Evolutionary conservation across 83 land plant genomes (phyloP).

Genomic region (Picea abies): DNA sequence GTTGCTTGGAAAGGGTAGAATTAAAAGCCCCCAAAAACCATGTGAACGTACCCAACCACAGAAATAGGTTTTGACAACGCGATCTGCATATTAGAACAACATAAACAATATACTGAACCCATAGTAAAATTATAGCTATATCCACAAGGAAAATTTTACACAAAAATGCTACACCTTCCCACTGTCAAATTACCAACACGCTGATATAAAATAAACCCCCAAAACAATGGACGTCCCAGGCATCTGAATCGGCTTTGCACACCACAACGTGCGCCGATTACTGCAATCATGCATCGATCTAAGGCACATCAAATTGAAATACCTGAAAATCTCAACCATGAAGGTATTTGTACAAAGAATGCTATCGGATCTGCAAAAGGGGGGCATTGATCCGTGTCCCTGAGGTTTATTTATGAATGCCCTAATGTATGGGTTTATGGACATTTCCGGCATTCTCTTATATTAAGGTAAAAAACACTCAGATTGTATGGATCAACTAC

Average conservation of each 20-base stretch:
- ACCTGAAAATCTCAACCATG: neutral
- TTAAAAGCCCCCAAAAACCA: too few relatives aligned
- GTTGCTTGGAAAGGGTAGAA: too few relatives aligned
- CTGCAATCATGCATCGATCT: neutral
- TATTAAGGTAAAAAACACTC: neutral
- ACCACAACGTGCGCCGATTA: neutral
- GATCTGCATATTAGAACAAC: too few relatives aligned
- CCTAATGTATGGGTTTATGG: constrained; percentile 1
- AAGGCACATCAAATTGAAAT: neutral
- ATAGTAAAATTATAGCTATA: too few relatives aligned
- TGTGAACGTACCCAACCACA: too few relatives aligned
- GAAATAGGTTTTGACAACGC: too few relatives aligned
- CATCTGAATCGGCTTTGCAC: neutral
- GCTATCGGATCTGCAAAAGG: neutral
- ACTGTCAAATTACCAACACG: neutral
- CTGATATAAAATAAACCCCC: neutral
- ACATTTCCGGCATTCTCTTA: neutral
- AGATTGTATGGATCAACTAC: too few relatives aligned
- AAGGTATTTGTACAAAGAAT: neutral
- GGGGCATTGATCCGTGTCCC: neutral
- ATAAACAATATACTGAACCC: too few relatives aligned
- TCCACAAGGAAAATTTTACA: neutral
- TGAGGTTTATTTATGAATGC: too few relatives aligned
- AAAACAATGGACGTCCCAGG: neutral
- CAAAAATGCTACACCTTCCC: neutral